Base-by-base conservation (phyloP, 1,139 yeast genomes). In the Yamadazyma taylorii region DNA sequence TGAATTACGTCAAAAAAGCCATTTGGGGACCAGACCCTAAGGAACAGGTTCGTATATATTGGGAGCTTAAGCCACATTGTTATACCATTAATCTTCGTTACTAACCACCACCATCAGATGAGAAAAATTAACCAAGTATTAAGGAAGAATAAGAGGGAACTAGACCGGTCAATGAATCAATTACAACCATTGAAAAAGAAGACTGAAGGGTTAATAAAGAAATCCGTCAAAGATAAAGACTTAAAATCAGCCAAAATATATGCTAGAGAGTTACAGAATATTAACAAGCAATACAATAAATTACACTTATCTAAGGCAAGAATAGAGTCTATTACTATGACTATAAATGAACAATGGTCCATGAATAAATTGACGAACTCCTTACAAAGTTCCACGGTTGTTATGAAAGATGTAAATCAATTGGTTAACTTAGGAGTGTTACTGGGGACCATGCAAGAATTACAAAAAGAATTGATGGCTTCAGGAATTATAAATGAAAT, bases 11-110 rank as follows among this genome's bases (percentile, higher is more conserved):
- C 32, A 89, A 87, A 64, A 81, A 81, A 56, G 86, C 90, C 8
- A 81, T 90, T 36, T 90, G 94, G 82, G 98, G 97, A 1, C 96
- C 96, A 0, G 96, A 89, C 58, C 96, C 97, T 32, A 83, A 83
- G 53, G 97, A 92, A 55, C 97, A 88, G 52, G 79, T 73, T 63
- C 36, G 78, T 63, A 17, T 5, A 12, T 31, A 22, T 25, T 34
- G 14, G 17, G n/a, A 23, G 19, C 13, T 13, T 16, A 17, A 16
- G 27, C 12, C 26, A 27, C 13, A 4, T 5, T 4, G 4, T 12
- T 15, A 8, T n/a, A n/a, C n/a, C n/a, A n/a, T n/a, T n/a, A n/a
- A n/a, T n/a, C n/a, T n/a, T n/a, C n/a, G n/a, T n/a, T 32, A 17
- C 11, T 47, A 61, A 65, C 56, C 60, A n/a, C n/a, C n/a, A n/a